These are phyloP conservation scores for Acarospora socialis DNA, from an alignment of 2,329 filamentous ascomycete species.

Conservation along the genomic window DNA sequence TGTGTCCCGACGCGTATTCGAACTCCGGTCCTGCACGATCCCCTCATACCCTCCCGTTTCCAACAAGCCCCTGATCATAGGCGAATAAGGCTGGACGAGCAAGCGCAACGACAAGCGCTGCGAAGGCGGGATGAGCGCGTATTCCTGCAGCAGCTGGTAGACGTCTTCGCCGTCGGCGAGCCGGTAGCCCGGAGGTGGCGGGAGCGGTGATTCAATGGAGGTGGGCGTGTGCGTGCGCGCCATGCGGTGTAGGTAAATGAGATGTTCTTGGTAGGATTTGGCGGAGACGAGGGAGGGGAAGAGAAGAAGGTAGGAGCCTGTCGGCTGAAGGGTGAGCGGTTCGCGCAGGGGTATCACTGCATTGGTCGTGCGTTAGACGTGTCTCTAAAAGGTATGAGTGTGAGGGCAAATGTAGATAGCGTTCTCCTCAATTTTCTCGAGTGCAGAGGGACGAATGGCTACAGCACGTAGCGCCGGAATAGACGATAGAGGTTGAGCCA, in stretches of 20 bases:
- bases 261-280: conserved; percentile 44
- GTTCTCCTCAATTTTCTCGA: no score
- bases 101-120: conserved; percentile 22
- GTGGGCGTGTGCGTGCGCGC: conserved; percentile 28
- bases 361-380: conserved; percentile 6
- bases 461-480: no score
- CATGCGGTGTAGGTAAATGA: conserved; percentile 36
- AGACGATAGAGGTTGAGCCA: conserved; percentile 7
- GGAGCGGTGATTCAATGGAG: conserved; percentile 28
- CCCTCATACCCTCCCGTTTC: conserved; percentile 20
- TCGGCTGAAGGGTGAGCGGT: conserved; percentile 45
- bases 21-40: no score
- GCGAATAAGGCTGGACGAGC: conserved; percentile 22
- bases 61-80: conserved; percentile 21
- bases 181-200: conserved; percentile 28
- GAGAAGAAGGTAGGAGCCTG: conserved; percentile 54
- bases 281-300: conserved; percentile 50
- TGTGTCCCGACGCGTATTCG: no score
- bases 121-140: conserved; percentile 36
- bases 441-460: no score
- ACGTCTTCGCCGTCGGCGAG: conserved; percentile 33
- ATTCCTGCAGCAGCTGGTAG: conserved; percentile 25
- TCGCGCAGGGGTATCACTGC: conserved; percentile 51
- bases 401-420: no score
- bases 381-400: no score